Evolutionary conservation across 768 basidiomycete genomes (phyloP).

Genomic region (Boletus huronensis): DNA sequence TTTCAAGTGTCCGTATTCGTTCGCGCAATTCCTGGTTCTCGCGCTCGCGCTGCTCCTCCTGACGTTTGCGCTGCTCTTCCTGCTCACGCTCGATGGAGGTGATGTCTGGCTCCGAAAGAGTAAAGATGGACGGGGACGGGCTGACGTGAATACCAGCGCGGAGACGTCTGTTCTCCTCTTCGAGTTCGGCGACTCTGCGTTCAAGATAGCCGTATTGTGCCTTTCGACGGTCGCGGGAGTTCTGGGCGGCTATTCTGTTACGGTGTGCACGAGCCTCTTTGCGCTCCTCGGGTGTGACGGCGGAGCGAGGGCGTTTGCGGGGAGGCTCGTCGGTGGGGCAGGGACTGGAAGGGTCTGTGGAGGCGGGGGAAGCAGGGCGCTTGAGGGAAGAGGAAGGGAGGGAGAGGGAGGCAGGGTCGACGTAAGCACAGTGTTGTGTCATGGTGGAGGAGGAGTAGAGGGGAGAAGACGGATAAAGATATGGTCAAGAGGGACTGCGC

Average conservation of each 20-base stretch:
- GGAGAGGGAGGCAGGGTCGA: conserved; percentile 39
- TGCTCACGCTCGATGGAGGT: conserved; percentile 25
- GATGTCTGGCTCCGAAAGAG: conserved; percentile 20
- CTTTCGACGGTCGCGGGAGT: conserved; percentile 87
- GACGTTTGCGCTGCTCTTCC: conserved; percentile 33
- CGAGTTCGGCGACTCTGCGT: conserved; percentile 64
- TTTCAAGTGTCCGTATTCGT: conserved; percentile 74
- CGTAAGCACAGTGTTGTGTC: conserved; percentile 29
- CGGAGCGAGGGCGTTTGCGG: conserved; percentile 72
- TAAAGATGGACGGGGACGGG: conserved; percentile 17
- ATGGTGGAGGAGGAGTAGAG: conserved; percentile 10
- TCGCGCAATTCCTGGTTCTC: conserved; percentile 76
- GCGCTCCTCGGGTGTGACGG: conserved; percentile 66
- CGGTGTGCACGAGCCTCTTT: conserved; percentile 87
- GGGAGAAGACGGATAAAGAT: conserved; percentile 19
- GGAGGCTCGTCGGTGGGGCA: conserved; percentile 43
- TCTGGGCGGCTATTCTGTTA: conserved; percentile 91
- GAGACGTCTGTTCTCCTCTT: conserved; percentile 79
- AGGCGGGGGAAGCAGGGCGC: conserved; percentile 28
- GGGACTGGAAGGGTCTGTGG: conserved; percentile 13
- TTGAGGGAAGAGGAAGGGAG: conserved; percentile 34
- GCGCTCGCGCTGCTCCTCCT: conserved; percentile 45
- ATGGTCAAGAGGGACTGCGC: conserved; percentile 16
- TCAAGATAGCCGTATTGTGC: conserved; percentile 73
- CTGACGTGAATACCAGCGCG: conserved; percentile 46